These are phyloP conservation scores for Skeletonema costatum DNA, from an alignment of 108 stramenopile species.

Conservation along the genomic window DNA sequence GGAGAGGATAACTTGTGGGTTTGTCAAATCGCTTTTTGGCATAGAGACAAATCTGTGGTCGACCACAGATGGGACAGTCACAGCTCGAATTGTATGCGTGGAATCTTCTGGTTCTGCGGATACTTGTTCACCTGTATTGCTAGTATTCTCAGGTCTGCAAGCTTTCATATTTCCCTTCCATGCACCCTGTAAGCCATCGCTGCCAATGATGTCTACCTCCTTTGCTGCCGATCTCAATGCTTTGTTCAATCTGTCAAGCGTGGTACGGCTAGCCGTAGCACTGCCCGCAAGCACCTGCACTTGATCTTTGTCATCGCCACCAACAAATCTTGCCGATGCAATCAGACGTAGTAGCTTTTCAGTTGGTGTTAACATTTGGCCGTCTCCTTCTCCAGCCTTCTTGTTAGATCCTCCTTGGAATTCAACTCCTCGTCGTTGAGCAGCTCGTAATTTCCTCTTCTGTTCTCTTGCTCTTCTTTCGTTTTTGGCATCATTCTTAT, in stretches of 20 bases:
- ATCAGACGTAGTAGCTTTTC: constrained; percentile 49
- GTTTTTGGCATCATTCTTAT: constrained; percentile 25
- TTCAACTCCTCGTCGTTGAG: constrained; percentile 51
- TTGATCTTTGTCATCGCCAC: constrained; percentile 3
- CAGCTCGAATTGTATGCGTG: constrained; percentile 54
- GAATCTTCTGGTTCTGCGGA: not conserved
- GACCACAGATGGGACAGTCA: constrained; percentile 58
- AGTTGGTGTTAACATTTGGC: constrained; percentile 44
- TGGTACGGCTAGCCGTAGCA: constrained; percentile 57
- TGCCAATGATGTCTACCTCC: constrained; percentile 43
- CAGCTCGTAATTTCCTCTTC: constrained; percentile 55
- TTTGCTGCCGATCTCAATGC: constrained; percentile 47
- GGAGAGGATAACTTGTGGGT: constrained; percentile 28
- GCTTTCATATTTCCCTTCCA: constrained; percentile 50
- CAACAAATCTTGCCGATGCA: constrained; percentile 34
- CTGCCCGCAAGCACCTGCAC: constrained; percentile 58
- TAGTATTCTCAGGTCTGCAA: constrained; percentile 44
- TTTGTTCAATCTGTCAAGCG: constrained; percentile 57
- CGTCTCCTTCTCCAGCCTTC: constrained; percentile 11
- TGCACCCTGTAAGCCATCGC: constrained; percentile 24
- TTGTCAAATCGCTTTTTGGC: constrained; percentile 25
- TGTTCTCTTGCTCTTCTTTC: constrained; percentile 45
- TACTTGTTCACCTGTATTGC: constrained; percentile 2
- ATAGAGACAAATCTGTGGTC: constrained; percentile 48
- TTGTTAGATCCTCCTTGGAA: constrained; percentile 32